A percentile compares a stretch with the other conserved stretches of the same genome.
These are phyloP conservation scores for Delphinella strobiligena DNA, from an alignment of 2,329 filamentous ascomycete species.

Conservation along the genomic window DNA sequence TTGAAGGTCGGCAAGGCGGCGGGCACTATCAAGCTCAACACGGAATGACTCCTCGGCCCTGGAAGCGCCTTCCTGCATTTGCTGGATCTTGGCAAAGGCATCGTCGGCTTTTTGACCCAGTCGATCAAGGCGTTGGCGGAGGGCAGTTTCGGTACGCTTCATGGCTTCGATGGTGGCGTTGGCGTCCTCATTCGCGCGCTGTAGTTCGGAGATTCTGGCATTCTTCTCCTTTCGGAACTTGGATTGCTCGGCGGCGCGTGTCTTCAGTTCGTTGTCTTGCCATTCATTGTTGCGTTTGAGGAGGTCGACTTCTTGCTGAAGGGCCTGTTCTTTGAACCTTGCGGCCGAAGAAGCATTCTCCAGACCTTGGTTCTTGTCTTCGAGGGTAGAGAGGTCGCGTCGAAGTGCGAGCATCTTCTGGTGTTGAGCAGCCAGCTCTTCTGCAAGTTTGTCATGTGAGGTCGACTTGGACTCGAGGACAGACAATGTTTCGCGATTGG, in stretches of 20 bases:
- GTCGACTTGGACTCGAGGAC: conserved; percentile 83
- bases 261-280: conserved; percentile 84
- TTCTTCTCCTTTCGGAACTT: conserved; percentile 94
- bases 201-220: conserved; percentile 73
- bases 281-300: conserved; percentile 86
- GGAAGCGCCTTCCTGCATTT: conserved; percentile 71
- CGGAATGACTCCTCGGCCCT: conserved; percentile 77
- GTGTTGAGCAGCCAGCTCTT: conserved; percentile 80
- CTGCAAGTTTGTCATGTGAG: conserved; percentile 72
- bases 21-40: conserved; percentile 71
- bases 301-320: conserved; percentile 82
- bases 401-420: conserved; percentile 75
- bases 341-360: conserved; percentile 69
- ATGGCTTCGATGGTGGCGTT: conserved; percentile 64
- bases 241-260: conserved; percentile 72
- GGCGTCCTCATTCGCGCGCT: conserved; percentile 78
- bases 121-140: conserved; percentile 71
- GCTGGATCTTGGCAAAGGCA: conserved; percentile 66
- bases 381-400: conserved; percentile 67
- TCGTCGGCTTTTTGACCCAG: conserved; percentile 81
- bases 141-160: conserved; percentile 64
- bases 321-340: conserved; percentile 79
- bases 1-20: conserved; percentile 70
- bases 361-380: conserved; percentile 72
- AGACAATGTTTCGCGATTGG: conserved; percentile 80